A percentile compares a stretch with the other conserved stretches of the same genome.
These are phyloP conservation scores for Russula dissimulans DNA, from an alignment of 768 basidiomycete species.

Conservation along the genomic window DNA sequence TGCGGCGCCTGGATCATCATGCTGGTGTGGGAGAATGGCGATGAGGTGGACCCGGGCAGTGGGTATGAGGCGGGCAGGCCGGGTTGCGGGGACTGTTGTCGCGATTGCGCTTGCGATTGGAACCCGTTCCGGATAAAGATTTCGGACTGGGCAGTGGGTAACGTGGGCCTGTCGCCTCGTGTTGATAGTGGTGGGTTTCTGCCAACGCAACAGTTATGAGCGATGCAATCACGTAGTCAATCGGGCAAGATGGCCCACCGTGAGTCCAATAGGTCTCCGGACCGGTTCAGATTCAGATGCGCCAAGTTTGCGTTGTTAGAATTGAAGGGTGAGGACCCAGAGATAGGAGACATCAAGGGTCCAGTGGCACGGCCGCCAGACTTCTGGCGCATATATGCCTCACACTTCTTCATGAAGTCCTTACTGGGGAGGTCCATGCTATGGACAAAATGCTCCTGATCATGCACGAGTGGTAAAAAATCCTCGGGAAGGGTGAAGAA, in stretches of 20 bases:
- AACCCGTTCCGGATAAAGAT: constrained; percentile 16
- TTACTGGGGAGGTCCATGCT: constrained; percentile 85
- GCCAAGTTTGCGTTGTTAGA: constrained; percentile 24
- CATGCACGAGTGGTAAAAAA: constrained; percentile 74
- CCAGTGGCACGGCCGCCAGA: constrained; percentile 45
- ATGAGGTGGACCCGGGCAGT: constrained; percentile 26
- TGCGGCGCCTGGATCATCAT: constrained; percentile 36
- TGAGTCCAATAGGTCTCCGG: constrained; percentile 14
- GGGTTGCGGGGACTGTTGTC: constrained; percentile 18
- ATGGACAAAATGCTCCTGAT: constrained; percentile 87
- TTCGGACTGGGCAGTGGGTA: constrained; percentile 16
- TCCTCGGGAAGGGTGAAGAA: constrained; percentile 93
- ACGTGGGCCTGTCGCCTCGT: constrained; percentile 4
- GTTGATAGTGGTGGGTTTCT: constrained; percentile 1
- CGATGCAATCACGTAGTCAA: background rate
- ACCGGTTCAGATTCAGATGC: constrained; percentile 15
- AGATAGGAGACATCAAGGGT: constrained; percentile 28
- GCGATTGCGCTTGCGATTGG: constrained; percentile 6
- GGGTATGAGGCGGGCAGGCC: constrained; percentile 7
- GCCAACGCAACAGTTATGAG: background rate
- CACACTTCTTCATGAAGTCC: constrained; percentile 93
- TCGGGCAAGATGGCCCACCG: constrained; percentile 3
- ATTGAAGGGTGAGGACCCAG: constrained; percentile 32
- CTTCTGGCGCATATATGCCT: constrained; percentile 77
- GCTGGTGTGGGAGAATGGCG: constrained; percentile 35